Evolutionary conservation across 352 stramenopile genomes (phyloP).

Genomic region (Pythium insidiosum): DNA sequence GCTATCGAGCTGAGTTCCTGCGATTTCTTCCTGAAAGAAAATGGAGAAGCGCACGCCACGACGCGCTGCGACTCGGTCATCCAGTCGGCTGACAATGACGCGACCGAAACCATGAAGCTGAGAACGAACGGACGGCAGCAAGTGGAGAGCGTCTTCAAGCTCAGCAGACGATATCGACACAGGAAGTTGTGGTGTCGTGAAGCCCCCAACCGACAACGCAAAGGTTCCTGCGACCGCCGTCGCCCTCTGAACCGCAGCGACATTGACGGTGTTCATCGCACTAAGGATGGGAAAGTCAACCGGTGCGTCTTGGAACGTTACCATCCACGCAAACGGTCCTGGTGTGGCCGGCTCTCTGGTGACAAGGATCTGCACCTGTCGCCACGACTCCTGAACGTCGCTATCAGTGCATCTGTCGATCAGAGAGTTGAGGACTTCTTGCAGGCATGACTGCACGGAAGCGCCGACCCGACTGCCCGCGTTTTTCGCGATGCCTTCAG

Average conservation of each 20-base stretch:
- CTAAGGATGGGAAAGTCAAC: too few species aligned
- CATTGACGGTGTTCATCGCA: too few species aligned
- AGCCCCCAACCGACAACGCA: not conserved
- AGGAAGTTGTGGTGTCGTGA: not conserved
- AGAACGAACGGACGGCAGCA: constrained; percentile 7
- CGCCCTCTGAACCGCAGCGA: too few species aligned
- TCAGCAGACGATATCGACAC: not conserved
- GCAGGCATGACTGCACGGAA: constrained; percentile 23
- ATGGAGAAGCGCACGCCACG: constrained; percentile 8
- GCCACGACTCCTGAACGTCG: too few species aligned
- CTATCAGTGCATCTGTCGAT: too few species aligned
- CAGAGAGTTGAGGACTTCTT: constrained; percentile 1
- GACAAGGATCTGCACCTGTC: too few species aligned
- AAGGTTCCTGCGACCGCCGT: too few species aligned
- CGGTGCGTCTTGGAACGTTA: too few species aligned
- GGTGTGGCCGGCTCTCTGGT: too few species aligned
- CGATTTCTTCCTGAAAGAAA: constrained; percentile 12
- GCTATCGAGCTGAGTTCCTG: too few species aligned
- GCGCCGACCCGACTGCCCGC: constrained; percentile 17
- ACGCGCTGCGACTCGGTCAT: constrained; percentile 1
- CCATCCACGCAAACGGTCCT: not conserved
- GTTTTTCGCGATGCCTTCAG: constrained; percentile 19
- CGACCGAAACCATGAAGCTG: not conserved
- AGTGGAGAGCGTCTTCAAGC: constrained; percentile 4
- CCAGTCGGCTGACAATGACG: constrained; percentile 10